Conservation (phyloP, 2,329 filamentous ascomycete genomes). For the Sarocladiaceae sp. region DNA sequence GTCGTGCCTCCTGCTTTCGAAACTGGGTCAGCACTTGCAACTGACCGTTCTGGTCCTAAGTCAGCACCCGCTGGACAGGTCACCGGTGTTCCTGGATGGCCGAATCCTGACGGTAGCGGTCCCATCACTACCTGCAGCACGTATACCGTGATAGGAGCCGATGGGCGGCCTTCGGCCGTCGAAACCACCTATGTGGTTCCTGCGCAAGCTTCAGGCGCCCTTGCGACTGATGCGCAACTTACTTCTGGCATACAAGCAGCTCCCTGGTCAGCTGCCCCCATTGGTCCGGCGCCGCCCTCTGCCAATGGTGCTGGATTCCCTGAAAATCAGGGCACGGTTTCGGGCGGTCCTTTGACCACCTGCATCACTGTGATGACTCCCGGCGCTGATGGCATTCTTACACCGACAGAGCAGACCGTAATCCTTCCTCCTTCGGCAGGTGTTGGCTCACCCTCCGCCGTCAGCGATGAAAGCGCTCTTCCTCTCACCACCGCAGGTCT, state of each 20-base stretch:
- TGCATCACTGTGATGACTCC: constrained; percentile 25
- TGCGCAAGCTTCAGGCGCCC: constrained; percentile 10
- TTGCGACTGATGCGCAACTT: constrained; percentile 1
- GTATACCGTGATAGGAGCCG: constrained; percentile 14
- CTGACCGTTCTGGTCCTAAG: not conserved
- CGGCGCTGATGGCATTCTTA: constrained; percentile 24
- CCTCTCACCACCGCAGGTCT: constrained; percentile 13
- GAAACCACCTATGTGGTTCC: constrained; percentile 20
- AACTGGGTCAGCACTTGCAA: constrained; percentile 1
- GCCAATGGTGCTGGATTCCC: constrained; percentile 1
- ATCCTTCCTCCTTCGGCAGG: constrained; percentile 14
- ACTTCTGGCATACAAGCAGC: constrained; percentile 6
- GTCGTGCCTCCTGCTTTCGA: constrained; percentile 7
- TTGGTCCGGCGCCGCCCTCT: not conserved
- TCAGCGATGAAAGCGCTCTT: constrained; percentile 8
- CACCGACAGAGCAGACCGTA: constrained; percentile 22
- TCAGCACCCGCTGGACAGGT: constrained; percentile 5
- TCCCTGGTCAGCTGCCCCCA: constrained; percentile 2
- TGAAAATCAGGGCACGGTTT: constrained; percentile 12
- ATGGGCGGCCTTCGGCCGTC: constrained; percentile 22
- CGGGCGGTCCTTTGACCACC: constrained; percentile 17
- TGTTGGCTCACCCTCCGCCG: not conserved
- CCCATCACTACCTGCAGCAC: constrained; percentile 9
- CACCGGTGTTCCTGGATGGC: constrained; percentile 1
- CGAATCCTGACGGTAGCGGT: not conserved